These are phyloP conservation scores for Phalaenopsis equestris DNA, from an alignment of 106 monocot genomes.

Conservation along the genomic window DNA sequence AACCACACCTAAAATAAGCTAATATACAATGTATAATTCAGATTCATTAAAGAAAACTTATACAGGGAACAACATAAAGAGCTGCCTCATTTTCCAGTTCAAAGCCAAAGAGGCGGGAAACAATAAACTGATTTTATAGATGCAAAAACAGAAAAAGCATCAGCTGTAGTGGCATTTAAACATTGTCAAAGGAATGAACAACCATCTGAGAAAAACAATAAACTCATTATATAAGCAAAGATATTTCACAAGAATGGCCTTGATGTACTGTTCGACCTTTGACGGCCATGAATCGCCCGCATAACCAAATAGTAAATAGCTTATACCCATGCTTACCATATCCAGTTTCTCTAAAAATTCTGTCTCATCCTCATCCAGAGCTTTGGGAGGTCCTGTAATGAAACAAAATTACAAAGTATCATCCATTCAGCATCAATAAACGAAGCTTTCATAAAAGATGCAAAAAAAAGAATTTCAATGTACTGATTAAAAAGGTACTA, in stretches of 20 bases:
- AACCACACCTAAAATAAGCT: neutral
- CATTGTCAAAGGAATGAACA: neutral
- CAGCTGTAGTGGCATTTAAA: neutral
- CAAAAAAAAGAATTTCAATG: neutral
- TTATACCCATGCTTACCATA: constrained; percentile 44
- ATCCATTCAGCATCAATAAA: neutral
- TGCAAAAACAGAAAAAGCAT: neutral
- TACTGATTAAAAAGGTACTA: neutral
- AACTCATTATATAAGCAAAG: neutral
- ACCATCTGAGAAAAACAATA: neutral
- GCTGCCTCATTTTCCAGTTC: neutral
- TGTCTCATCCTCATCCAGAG: constrained; percentile 92
- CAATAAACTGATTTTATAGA: neutral
- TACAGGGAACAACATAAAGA: neutral
- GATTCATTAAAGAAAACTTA: neutral
- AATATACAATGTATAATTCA: neutral
- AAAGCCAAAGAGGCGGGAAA: neutral
- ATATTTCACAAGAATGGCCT: neutral
- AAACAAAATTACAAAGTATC: constrained; percentile 4
- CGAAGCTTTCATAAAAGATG: neutral
- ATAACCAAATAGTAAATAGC: neutral
- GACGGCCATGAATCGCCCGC: neutral
- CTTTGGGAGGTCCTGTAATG: constrained; percentile 89
- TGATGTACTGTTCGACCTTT: neutral
- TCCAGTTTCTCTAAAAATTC: constrained; percentile 88